Percentiles rank a stretch among this genome's conserved stretches.
Conservation (phyloP, 2,329 filamentous ascomycete species). For the Fusarium setosum region DNA sequence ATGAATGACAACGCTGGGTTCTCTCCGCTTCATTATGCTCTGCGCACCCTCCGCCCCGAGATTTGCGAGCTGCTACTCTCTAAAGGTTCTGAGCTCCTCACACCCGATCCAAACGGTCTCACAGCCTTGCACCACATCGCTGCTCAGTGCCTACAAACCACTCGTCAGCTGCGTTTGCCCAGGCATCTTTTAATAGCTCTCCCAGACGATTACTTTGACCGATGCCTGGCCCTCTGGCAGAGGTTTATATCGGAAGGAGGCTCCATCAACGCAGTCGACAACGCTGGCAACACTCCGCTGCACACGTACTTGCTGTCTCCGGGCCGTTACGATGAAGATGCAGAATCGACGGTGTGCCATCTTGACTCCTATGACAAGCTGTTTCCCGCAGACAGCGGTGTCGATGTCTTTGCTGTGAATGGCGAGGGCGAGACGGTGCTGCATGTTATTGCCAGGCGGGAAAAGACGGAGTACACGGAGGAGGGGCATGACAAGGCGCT, state of each 20-base stretch:
- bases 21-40: constrained; percentile 25
- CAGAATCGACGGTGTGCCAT: constrained; percentile 4
- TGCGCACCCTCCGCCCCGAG: constrained; percentile 17
- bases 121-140: constrained; percentile 34
- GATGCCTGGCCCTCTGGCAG: constrained; percentile 22
- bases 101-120: constrained; percentile 19
- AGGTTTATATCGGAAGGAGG: constrained; percentile 8
- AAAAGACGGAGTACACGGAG: rapidly evolving
- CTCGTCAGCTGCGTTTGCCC: no score
- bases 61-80: constrained; percentile 27
- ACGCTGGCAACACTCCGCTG: constrained; percentile 27
- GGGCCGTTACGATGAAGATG: background rate
- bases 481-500: constrained; percentile 26
- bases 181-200: no score
- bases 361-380: constrained; percentile 20
- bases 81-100: constrained; percentile 24
- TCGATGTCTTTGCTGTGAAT: constrained; percentile 29
- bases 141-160: constrained; percentile 7
- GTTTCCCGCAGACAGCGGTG: constrained; percentile 20
- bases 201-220: constrained; percentile 5
- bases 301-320: constrained; percentile 13
- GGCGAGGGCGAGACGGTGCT: constrained; percentile 27
- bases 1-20: constrained; percentile 17
- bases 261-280: constrained; percentile 25
- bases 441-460: constrained; percentile 19